These are phyloP conservation scores for Colletotrichum abscissum DNA, from an alignment of 2,329 filamentous ascomycete genomes.

Conservation along the genomic window DNA sequence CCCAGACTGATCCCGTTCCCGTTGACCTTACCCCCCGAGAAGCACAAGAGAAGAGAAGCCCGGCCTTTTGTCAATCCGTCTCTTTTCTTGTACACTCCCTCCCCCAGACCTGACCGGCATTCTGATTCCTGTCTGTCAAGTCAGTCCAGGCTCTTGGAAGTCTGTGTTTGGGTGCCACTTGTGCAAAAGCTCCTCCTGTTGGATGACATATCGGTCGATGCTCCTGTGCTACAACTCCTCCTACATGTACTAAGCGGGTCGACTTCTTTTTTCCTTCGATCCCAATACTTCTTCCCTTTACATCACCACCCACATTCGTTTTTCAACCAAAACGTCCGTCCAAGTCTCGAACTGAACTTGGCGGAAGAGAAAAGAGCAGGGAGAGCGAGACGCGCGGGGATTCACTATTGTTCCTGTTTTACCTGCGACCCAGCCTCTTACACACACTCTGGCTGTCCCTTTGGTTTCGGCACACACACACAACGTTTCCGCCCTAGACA, in stretches of 20 bases:
- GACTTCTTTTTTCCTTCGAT: conserved; percentile 9
- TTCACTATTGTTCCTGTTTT: conserved; percentile 25
- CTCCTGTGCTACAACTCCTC: conserved; percentile 1
- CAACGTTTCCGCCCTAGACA: conserved; percentile 17
- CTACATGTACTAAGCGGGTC: conserved; percentile 25
- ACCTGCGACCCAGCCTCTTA: conserved; percentile 14
- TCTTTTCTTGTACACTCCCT: conserved; percentile 15
- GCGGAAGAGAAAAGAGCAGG: conserved; percentile 21
- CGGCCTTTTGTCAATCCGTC: conserved; percentile 6
- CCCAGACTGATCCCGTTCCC: conserved; percentile 1
- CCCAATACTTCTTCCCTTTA: conserved; percentile 13
- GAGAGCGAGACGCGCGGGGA: conserved; percentile 11
- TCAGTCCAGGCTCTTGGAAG: conserved; percentile 14
- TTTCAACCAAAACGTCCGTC: conserved; percentile 11
- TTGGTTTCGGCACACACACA: neutral
- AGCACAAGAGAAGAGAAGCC: conserved; percentile 11
- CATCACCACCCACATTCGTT: conserved; percentile 26
- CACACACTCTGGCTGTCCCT: neutral
- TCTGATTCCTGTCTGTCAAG: conserved; percentile 15
- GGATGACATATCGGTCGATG: conserved; percentile 29
- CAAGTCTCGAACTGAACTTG: neutral
- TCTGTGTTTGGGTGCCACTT: conserved; percentile 16
- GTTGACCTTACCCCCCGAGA: neutral
- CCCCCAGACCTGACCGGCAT: conserved; percentile 6
- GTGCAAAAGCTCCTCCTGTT: conserved; percentile 20